Evolutionary conservation across 495 filamentous ascomycete genomes (phyloP).

Genomic region (Penicillium lividum): DNA sequence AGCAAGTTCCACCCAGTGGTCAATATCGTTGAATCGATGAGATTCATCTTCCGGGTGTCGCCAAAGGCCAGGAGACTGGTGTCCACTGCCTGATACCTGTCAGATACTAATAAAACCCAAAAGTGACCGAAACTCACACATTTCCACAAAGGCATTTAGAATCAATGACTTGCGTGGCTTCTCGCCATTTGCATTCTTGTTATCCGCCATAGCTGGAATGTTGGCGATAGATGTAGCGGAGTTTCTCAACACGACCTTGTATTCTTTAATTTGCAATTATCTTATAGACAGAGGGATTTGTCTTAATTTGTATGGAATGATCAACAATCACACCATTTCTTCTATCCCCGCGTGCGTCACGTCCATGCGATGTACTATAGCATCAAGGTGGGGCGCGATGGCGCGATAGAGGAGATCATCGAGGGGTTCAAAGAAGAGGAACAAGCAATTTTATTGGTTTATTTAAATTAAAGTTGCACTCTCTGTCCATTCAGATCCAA

Average conservation of each 20-base stretch:
- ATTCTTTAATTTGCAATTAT: not conserved
- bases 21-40: slow-evolving; percentile 53
- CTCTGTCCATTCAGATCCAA: not conserved
- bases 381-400: slow-evolving; percentile 47
- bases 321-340: slow-evolving; percentile 15
- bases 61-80: slow-evolving; percentile 57
- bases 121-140: slow-evolving; percentile 33
- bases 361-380: slow-evolving; percentile 22
- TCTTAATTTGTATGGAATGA: slow-evolving; percentile 13
- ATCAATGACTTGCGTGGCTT: slow-evolving; percentile 50
- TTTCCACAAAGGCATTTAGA: slow-evolving; percentile 63
- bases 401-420: slow-evolving; percentile 30
- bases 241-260: too few species aligned
- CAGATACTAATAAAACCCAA: too few species aligned
- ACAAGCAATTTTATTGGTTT: slow-evolving; percentile 5
- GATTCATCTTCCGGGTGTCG: slow-evolving; percentile 55
- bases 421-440: not conserved
- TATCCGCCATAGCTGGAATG: not conserved
- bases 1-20: slow-evolving; percentile 53
- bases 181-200: slow-evolving; percentile 2
- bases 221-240: too few species aligned
- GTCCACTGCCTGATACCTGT: slow-evolving; percentile 43
- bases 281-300: not conserved
- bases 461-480: slow-evolving; percentile 5
- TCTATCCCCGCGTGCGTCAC: slow-evolving; percentile 19